Evolutionary conservation across 768 basidiomycete genomes (phyloP), one percentile per base, ranked within the genome.

Genomic region (Boletus speciosus): DNA sequence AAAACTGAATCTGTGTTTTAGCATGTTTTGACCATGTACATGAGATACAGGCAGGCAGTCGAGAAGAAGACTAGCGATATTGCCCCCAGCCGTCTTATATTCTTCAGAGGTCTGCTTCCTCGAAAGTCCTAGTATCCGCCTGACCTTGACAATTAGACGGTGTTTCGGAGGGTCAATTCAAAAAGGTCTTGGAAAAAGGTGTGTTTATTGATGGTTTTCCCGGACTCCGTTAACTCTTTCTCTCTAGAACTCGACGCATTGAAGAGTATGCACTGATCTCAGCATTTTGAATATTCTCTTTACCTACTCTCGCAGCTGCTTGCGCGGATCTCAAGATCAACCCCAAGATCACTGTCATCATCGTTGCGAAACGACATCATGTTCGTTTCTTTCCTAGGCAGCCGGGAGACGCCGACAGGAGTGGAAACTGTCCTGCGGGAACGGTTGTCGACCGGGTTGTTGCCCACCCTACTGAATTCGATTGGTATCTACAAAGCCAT

Each of bases 401-500:
- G 6, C 50, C 52, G 0, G 57, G 61, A 7, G 79, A 85, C 9
- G 80, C 73, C 0, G 90, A 92, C 59, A 77, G 74, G 49, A 86
- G 82, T 52, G 85, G 84, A 3, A 93, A 93, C 61, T 85, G 83
- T 60, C 81, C 78, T 1, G 88, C 90, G 0, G 90, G 90, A 8
- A 88, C 88, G 0, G 86, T 93, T 14, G 79, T 90, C 23, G 90
- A 93, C 61, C 74, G 74, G 2, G 84, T 82, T 5, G 81, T 90
- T 40, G 78, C 79, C 0, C 85, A 88, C 60, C 87, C 88, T 0
- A 78, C 80, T 1, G 86, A 89, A 50, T 84, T 85, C 36, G 90
- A 93, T 59, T 93, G 82, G 67, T 91, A 88, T 61, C 74, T 93
- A 4, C 84, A 84, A 62, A 86, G 84, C 48, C 90, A 93, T 53